These are phyloP conservation scores for Dactylis glomerata DNA, from an alignment of 176 grass and related monocot species.

Conservation along the genomic window DNA sequence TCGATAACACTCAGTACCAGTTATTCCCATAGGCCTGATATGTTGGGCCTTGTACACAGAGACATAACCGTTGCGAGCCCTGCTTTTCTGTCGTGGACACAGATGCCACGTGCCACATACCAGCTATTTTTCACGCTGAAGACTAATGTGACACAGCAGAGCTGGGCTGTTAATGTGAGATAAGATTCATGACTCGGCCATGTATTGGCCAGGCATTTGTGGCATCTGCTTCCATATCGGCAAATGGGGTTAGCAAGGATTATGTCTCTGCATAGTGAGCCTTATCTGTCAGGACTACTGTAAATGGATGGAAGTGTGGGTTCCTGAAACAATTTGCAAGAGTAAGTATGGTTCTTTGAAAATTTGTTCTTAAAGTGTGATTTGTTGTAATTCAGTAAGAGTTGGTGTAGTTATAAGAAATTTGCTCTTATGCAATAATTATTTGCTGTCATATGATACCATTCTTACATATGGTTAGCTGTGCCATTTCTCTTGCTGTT, in stretches of 20 bases:
- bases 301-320: neutral
- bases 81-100: neutral
- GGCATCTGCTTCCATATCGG: neutral
- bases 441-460: neutral
- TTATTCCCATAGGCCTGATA: conserved; percentile 4
- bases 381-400: neutral
- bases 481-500: neutral
- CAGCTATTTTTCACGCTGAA: neutral
- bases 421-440: neutral
- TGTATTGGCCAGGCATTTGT: neutral
- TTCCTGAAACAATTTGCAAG: conserved; percentile 2
- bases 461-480: neutral
- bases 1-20: neutral
- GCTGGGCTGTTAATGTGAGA: neutral
- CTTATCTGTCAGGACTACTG: neutral
- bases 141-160: neutral
- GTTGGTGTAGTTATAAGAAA: neutral
- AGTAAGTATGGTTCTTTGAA: conserved; percentile 4
- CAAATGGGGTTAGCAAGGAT: conserved; percentile 10
- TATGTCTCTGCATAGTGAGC: conserved; percentile 6
- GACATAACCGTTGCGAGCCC: neutral
- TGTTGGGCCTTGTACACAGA: neutral
- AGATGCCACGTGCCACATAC: neutral
- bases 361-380: neutral
- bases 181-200: neutral